Evolutionary conservation across 176 grass and related monocot genomes (phyloP), one percentile per base, ranked within the genome.

Genomic region (Ensete glaucum): DNA sequence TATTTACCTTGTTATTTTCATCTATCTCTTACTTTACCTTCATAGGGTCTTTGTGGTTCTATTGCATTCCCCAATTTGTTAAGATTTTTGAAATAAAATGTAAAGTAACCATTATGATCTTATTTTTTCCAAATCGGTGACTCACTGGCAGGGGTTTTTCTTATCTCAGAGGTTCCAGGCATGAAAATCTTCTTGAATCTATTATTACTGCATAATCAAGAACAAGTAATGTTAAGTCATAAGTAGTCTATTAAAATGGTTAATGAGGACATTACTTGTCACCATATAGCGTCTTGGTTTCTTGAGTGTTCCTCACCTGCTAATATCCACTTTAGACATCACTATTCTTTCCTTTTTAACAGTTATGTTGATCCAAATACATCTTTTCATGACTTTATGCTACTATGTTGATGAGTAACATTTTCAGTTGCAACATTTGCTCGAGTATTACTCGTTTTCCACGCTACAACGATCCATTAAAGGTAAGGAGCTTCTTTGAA

Each of bases 401-500:
- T 76, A 27, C 11, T n/a, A 23, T 49, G 34, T 66, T 74, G 54
- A 29, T 65, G 11, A 67, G 57, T 26, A 59, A 27, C 52, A 75
- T 70, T 90, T 93, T 73, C 86, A 98, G 90, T 78, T 98, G 95
- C 76, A 89, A 80, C 3, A 23, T 77, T 85, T 98, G 95, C 83
- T 89, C 78, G 68, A 80, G 68, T 73, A 85, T 89, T 51, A 93
- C 90, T 80, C 90, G 88, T 80, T 98, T 93, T 73, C 90, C 95
- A 82, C 86, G 95, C 70, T 98, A 93, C 81, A 93, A 87, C 16
- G 86, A 98, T 87, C 86, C 95, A 26, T 25, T 69, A 17, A 98
- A 98, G 95, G 95, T 93, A 91, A 53, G n/a, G 54, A 73, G 57
- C 24, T 11, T 72, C 14, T 73, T 63, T 79, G 69, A 65, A 43